Evolutionary conservation across 2,329 filamentous ascomycete genomes (phyloP).

Genomic region (Fusarium chuoi): DNA sequence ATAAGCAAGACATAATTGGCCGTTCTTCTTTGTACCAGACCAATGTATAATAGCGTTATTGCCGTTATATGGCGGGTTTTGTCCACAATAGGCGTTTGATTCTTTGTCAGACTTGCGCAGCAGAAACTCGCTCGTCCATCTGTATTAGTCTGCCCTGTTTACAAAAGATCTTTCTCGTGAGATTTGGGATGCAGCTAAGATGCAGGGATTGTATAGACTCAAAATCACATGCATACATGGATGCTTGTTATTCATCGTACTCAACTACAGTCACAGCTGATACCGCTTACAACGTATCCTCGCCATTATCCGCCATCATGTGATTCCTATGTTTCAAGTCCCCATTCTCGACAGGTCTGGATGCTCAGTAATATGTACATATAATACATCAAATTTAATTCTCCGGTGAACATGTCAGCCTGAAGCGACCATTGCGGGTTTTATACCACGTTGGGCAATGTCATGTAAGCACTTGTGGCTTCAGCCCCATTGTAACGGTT

Average conservation of each 20-base stretch:
- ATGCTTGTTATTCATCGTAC: neutral
- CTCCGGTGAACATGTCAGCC: neutral
- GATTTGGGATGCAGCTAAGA: neutral
- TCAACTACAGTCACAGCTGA: neutral
- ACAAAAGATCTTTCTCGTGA: neutral
- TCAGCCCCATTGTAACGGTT: constrained; percentile 19
- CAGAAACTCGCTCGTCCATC: neutral
- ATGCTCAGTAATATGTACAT: neutral
- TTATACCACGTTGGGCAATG: constrained; percentile 17
- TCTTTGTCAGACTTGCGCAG: neutral
- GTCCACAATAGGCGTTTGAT: neutral
- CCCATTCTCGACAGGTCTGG: neutral
- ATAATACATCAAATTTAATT: constrained; percentile 3
- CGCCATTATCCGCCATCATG: neutral
- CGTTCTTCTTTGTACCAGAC: neutral
- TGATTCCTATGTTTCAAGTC: neutral
- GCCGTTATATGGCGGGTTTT: neutral
- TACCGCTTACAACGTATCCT: neutral
- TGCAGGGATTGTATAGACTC: neutral
- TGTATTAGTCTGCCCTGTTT: neutral
- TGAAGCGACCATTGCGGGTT: constrained; percentile 4
- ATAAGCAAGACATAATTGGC: neutral
- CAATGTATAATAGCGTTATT: neutral
- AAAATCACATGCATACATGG: neutral
- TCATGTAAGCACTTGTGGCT: constrained; percentile 25